phyloP scores from a whole-genome alignment of 345 rosid genomes.

The Geranium brycei region DNA sequence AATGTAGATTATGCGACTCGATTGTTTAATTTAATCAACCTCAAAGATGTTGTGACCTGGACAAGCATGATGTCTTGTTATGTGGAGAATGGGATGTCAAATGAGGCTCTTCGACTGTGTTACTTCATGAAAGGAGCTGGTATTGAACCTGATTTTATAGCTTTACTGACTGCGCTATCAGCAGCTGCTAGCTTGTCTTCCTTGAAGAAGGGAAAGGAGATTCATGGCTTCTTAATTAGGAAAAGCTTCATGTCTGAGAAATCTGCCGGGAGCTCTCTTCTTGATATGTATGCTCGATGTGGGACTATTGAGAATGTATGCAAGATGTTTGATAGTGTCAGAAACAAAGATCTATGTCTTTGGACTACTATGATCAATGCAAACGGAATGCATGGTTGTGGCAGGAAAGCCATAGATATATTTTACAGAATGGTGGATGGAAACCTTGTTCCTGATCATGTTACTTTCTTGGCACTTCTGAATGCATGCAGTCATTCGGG shows the following conservation, averaged over 20 bases:
- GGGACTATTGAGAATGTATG: slow-evolving; percentile 47
- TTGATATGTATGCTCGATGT: slow-evolving; percentile 78
- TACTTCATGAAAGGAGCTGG: slow-evolving; percentile 35
- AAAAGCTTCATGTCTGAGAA: slow-evolving; percentile 46
- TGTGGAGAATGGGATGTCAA: slow-evolving; percentile 41
- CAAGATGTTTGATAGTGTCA: slow-evolving; percentile 31
- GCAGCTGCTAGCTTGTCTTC: slow-evolving; percentile 53
- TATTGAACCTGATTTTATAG: slow-evolving; percentile 45
- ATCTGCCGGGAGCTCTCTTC: slow-evolving; percentile 41
- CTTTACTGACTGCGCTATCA: slow-evolving; percentile 47
- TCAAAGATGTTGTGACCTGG: slow-evolving; percentile 77
- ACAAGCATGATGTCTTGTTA: slow-evolving; percentile 77
- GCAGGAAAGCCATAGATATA: slow-evolving; percentile 45
- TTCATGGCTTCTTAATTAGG: slow-evolving; percentile 50
- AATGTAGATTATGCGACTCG: slow-evolving; percentile 42
- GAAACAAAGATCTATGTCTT: slow-evolving; percentile 32
- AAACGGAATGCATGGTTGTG: slow-evolving; percentile 73
- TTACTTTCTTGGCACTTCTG: slow-evolving; percentile 62
- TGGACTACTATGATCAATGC: slow-evolving; percentile 82
- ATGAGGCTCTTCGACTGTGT: slow-evolving; percentile 49
- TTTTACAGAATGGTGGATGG: slow-evolving; percentile 39
- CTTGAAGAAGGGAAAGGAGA: slow-evolving; percentile 63
- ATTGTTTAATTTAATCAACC: slow-evolving; percentile 35
- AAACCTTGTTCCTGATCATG: slow-evolving; percentile 47
- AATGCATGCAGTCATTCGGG: slow-evolving; percentile 86